These are phyloP conservation scores for Zanthoxylum bungeanum DNA, from an alignment of 345 rosid species.

Conservation along the genomic window DNA sequence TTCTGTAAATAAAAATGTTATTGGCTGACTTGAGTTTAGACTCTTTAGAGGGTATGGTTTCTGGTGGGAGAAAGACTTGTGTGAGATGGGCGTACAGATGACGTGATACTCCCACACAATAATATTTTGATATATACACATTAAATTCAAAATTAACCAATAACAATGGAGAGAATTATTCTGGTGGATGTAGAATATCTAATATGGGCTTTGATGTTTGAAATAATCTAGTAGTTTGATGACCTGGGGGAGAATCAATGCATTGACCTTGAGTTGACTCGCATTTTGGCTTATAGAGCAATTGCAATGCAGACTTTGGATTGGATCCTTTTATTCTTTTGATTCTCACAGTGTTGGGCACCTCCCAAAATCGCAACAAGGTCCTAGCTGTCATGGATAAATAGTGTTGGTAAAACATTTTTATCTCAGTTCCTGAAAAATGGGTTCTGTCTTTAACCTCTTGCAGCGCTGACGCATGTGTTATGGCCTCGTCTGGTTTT, in stretches of 20 bases:
- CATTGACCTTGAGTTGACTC: background rate
- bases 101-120: too few relatives aligned
- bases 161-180: too few relatives aligned
- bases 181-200: background rate
- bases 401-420: background rate
- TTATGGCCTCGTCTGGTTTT: conserved; percentile 94
- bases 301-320: background rate
- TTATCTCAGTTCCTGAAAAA: background rate
- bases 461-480: conserved; percentile 73
- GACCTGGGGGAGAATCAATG: background rate
- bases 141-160: too few relatives aligned
- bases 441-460: background rate
- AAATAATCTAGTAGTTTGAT: background rate
- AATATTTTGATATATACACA: too few relatives aligned
- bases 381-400: too few relatives aligned
- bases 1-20: background rate
- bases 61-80: too few relatives aligned
- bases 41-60: background rate
- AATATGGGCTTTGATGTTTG: background rate
- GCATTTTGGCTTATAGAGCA: background rate
- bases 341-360: too few relatives aligned
- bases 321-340: background rate
- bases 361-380: too few relatives aligned
- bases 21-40: background rate
- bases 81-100: too few relatives aligned